Percentiles rank a stretch among this genome's conserved stretches.
Conservation (phyloP, 1,284 basidiomycete genomes). For the Tilletia setariae region DNA sequence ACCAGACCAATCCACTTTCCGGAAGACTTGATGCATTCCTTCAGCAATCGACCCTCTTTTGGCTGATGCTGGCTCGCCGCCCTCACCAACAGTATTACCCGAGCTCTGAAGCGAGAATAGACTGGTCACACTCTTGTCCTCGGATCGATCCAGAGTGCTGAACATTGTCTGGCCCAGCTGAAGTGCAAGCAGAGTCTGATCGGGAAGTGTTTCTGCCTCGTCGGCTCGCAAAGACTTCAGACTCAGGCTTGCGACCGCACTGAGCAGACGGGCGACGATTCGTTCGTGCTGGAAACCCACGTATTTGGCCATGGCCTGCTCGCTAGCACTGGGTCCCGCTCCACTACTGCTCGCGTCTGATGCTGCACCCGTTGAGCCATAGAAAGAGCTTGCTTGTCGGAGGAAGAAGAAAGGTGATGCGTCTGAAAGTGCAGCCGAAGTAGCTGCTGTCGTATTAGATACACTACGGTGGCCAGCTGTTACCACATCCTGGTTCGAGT, state of each 20-base stretch:
- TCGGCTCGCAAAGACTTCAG: background rate
- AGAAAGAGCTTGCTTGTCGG: conserved; percentile 16
- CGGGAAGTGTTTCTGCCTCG: background rate
- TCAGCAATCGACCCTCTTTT: background rate
- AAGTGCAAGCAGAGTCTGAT: background rate
- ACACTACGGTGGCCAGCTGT: background rate
- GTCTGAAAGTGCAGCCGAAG: background rate
- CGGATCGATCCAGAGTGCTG: background rate
- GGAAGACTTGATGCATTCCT: background rate
- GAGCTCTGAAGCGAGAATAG: background rate
- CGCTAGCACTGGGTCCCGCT: background rate
- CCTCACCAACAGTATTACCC: background rate
- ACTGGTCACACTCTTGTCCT: conserved; percentile 9
- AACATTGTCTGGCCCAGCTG: background rate
- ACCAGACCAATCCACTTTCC: conserved; percentile 4
- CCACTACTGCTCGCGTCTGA: background rate
- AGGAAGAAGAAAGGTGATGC: conserved; percentile 13
- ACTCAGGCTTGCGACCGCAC: background rate
- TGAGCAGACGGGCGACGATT: conserved; percentile 6
- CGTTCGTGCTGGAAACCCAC: conserved; percentile 20
- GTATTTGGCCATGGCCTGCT: conserved; percentile 18
- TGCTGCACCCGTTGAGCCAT: conserved; percentile 2
- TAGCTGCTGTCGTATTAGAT: background rate
- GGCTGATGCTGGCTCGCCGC: background rate
- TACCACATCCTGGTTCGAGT: background rate